A percentile compares a stretch with the other conserved stretches of the same genome.
These are phyloP conservation scores for Botrytis deweyae DNA, from an alignment of 2,329 filamentous ascomycete species.

Conservation along the genomic window DNA sequence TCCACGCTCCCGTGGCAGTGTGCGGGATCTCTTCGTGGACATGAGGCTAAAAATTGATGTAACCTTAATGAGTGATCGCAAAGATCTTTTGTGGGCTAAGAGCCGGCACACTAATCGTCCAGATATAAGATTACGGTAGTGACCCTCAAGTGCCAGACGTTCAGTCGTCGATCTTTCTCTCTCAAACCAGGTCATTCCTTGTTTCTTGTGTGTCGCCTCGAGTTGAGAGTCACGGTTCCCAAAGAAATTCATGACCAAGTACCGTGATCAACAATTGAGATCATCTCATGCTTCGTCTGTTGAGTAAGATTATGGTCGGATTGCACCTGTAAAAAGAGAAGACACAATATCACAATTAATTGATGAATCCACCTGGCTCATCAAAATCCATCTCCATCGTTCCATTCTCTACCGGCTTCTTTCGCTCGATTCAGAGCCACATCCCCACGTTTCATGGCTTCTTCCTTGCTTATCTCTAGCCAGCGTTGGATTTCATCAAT, in stretches of 20 bases:
- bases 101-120: background rate
- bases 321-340: background rate
- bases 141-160: background rate
- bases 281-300: background rate
- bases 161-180: background rate
- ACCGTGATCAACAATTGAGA: background rate
- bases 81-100: background rate
- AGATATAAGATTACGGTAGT: background rate
- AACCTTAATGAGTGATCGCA: background rate
- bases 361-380: background rate
- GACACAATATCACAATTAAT: background rate
- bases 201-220: background rate
- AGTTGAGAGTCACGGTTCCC: background rate
- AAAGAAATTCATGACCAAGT: background rate
- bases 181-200: background rate
- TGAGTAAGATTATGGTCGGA: background rate
- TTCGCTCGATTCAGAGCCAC: conserved; percentile 29
- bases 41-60: background rate
- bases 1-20: background rate
- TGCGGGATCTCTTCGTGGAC: background rate
- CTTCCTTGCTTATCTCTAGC: conserved; percentile 23
- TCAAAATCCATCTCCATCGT: conserved; percentile 29
- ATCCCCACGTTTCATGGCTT: conserved; percentile 31
- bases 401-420: conserved; percentile 31
- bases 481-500: conserved; percentile 26